These are phyloP conservation scores for Cylindrotheca fusiformis DNA, from an alignment of 108 stramenopile species.

Conservation along the genomic window DNA sequence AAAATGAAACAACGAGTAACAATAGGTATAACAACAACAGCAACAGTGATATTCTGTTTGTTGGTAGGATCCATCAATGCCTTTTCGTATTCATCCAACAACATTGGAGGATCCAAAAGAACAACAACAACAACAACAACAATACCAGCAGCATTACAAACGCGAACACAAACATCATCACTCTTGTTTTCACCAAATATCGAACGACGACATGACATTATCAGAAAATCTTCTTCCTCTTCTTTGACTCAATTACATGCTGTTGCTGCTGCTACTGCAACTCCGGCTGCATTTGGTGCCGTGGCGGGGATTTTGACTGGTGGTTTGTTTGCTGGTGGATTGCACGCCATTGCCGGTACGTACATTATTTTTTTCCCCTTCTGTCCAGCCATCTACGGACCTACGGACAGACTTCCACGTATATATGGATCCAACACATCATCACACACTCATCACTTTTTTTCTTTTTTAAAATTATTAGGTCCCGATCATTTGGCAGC, in stretches of 20 bases:
- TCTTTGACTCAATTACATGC: background rate
- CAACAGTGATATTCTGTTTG: too few relatives aligned
- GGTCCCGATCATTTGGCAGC: conserved; percentile 94
- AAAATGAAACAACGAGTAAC: too few relatives aligned
- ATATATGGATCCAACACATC: background rate
- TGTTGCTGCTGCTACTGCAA: conserved; percentile 8
- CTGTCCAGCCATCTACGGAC: conserved; percentile 4
- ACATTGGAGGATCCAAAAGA: too few relatives aligned
- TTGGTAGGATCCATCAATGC: too few relatives aligned
- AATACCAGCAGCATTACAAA: too few relatives aligned
- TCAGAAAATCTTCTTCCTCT: background rate
- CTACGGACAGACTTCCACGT: conserved; percentile 23
- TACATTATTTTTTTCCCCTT: background rate
- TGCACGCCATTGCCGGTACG: conserved; percentile 95
- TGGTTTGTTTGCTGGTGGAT: conserved; percentile 86
- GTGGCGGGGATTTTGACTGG: conserved; percentile 71
- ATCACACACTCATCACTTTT: background rate
- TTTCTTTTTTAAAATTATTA: conserved; percentile 13
- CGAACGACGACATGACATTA: too few relatives aligned
- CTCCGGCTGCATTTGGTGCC: conserved; percentile 37
- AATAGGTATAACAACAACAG: too few relatives aligned
- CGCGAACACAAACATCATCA: too few relatives aligned
- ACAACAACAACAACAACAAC: too few relatives aligned
- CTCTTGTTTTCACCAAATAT: too few relatives aligned
- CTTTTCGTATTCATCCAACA: too few relatives aligned